These are phyloP conservation scores for Spiromastix sp. DNA, from an alignment of 2,329 filamentous ascomycete species.

Conservation along the genomic window DNA sequence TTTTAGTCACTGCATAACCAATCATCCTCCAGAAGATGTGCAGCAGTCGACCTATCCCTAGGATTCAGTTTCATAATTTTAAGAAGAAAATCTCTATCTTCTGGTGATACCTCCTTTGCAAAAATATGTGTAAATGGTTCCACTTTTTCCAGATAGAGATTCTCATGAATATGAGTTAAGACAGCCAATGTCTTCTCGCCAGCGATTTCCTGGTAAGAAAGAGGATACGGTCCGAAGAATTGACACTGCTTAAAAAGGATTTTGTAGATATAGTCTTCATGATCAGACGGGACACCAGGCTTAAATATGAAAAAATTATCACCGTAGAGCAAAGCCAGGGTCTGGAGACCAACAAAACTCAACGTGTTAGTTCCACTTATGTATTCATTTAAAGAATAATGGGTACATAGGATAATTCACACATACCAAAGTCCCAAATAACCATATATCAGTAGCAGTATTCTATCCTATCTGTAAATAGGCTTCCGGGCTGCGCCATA, in stretches of 20 bases:
- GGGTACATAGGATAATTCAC: neutral
- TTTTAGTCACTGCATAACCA: constrained; percentile 1
- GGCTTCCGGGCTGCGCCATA: constrained; percentile 14
- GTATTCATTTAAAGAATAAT: too few relatives aligned
- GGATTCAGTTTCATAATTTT: constrained; percentile 8
- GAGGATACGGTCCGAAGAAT: constrained; percentile 15
- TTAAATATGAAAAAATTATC: constrained; percentile 13
- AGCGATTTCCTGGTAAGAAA: constrained; percentile 7
- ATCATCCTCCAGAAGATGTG: constrained; percentile 1
- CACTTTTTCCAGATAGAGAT: constrained; percentile 6
- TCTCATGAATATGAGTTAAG: constrained; percentile 8
- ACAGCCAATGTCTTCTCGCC: constrained; percentile 4
- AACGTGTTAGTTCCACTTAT: neutral
- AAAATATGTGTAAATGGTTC: constrained; percentile 7
- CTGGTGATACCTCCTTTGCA: constrained; percentile 5
- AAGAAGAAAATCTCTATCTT: constrained; percentile 9
- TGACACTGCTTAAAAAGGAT: constrained; percentile 14
- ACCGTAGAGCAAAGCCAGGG: constrained; percentile 13
- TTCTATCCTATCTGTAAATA: constrained; percentile 13
- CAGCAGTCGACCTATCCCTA: constrained; percentile 3
- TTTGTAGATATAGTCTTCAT: constrained; percentile 14
- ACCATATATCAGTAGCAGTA: constrained; percentile 15
- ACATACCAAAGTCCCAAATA: constrained; percentile 12
- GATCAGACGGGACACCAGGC: constrained; percentile 12
- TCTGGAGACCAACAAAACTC: constrained; percentile 8